Percentiles rank a stretch among this genome's conserved stretches.
Conservation (phyloP, 2,329 filamentous ascomycete species). For the Pyrenophora seminiperda region DNA sequence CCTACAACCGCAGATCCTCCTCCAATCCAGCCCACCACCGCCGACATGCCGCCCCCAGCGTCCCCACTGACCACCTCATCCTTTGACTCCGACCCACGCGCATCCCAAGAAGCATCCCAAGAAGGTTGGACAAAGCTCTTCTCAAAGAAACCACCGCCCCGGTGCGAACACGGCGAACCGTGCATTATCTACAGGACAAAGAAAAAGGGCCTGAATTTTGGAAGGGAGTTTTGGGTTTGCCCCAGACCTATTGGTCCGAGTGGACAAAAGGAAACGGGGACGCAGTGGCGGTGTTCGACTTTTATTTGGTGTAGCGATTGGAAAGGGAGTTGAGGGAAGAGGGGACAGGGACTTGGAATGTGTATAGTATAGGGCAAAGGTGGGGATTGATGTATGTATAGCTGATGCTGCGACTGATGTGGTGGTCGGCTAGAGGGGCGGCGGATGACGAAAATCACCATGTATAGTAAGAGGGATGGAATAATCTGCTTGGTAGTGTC, state of each 20-base stretch:
- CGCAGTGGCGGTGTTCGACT: conserved; percentile 84
- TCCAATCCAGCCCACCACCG: conserved; percentile 4
- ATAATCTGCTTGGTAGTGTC: too few species aligned
- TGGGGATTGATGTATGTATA: too few species aligned
- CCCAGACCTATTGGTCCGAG: conserved; percentile 78
- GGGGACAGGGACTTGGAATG: not conserved
- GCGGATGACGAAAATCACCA: too few species aligned
- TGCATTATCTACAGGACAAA: conserved; percentile 85
- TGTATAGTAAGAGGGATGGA: too few species aligned
- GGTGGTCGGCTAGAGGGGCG: too few species aligned
- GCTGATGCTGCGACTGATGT: too few species aligned
- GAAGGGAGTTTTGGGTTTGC: conserved; percentile 70
- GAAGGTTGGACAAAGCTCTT: conserved; percentile 88
- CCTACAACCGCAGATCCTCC: conserved; percentile 6
- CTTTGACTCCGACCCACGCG: conserved; percentile 33
- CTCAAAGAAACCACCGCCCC: conserved; percentile 72
- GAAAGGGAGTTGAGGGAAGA: conserved; percentile 47
- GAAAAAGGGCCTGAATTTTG: conserved; percentile 83
- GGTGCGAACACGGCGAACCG: conserved; percentile 86
- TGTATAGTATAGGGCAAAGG: not conserved
- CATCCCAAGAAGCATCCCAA: conserved; percentile 66
- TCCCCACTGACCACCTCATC: conserved; percentile 2
- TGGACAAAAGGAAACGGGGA: conserved; percentile 81
- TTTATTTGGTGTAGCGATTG: conserved; percentile 75
- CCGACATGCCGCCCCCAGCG: conserved; percentile 5